phyloP scores from a whole-genome alignment of 306 rosid species.

The Medicago arabica region DNA sequence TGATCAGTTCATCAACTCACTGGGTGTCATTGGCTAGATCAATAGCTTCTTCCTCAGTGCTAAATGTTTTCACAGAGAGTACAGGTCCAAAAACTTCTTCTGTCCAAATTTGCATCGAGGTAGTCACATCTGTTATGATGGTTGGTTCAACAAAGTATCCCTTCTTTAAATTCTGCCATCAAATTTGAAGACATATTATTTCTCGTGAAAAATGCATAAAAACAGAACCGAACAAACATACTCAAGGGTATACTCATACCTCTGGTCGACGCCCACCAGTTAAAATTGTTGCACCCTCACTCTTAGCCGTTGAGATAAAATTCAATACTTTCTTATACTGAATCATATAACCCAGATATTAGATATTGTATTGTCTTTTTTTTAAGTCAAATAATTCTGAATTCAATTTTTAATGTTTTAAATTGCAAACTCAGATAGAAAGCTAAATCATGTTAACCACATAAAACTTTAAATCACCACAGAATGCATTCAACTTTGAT shows the following conservation, averaged over 20 bases:
- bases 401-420: too few relatives aligned
- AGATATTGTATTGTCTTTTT: constrained; percentile 35
- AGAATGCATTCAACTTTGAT: too few relatives aligned
- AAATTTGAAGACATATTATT: constrained; percentile 16
- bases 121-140: constrained; percentile 72
- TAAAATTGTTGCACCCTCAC: constrained; percentile 88
- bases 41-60: constrained; percentile 91
- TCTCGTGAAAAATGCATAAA: constrained; percentile 20
- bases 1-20: constrained; percentile 57
- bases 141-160: constrained; percentile 90
- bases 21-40: constrained; percentile 82
- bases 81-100: constrained; percentile 98
- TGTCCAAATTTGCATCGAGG: constrained; percentile 96
- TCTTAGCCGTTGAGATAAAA: constrained; percentile 79
- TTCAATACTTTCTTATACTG: constrained; percentile 89
- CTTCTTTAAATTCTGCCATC: constrained; percentile 79
- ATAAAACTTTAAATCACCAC: too few relatives aligned
- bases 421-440: too few relatives aligned
- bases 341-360: constrained; percentile 44
- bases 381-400: too few relatives aligned
- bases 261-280: constrained; percentile 88
- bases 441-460: too few relatives aligned
- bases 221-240: not conserved
- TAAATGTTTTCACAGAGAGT: constrained; percentile 85
- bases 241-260: constrained; percentile 57